Evolutionary conservation across 164 flowering plant genomes (phyloP).

Genomic region (Berberis vulgaris): DNA sequence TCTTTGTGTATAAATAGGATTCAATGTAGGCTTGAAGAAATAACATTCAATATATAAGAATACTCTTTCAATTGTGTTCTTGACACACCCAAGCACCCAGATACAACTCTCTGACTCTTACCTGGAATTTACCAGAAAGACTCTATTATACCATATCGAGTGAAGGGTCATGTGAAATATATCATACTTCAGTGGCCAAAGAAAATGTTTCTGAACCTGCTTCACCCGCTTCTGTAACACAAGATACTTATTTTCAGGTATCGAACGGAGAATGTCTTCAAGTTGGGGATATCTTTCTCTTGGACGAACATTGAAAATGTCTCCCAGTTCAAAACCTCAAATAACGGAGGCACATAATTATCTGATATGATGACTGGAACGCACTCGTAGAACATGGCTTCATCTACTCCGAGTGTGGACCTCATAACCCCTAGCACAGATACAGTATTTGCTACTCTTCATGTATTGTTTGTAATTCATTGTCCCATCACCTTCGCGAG

Average conservation of each 20-base stretch:
- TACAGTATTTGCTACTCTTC: constrained; percentile 32
- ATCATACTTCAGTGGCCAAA: constrained; percentile 34
- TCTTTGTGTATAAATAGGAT: no score
- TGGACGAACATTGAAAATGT: constrained; percentile 20
- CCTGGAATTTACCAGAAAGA: constrained; percentile 8
- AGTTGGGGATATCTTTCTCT: constrained; percentile 27
- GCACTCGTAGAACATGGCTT: constrained; percentile 31
- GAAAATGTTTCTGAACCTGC: constrained; percentile 26
- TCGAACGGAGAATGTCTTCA: constrained; percentile 23
- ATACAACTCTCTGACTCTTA: background rate
- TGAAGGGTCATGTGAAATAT: constrained; percentile 31
- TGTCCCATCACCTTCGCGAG: background rate
- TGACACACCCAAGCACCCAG: no score
- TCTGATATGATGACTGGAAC: constrained; percentile 37
- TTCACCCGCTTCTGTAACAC: constrained; percentile 21
- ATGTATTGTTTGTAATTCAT: constrained; percentile 11
- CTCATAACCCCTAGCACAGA: constrained; percentile 34
- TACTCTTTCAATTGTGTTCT: no score
- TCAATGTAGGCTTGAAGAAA: no score
- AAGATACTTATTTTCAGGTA: constrained; percentile 16
- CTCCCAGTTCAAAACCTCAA: constrained; percentile 27
- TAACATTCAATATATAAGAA: no score
- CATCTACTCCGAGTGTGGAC: constrained; percentile 42
- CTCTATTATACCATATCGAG: constrained; percentile 30
- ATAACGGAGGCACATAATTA: constrained; percentile 33